These are phyloP conservation scores for Globisporangium ultimum DNA, from an alignment of 352 stramenopile species.

Conservation along the genomic window DNA sequence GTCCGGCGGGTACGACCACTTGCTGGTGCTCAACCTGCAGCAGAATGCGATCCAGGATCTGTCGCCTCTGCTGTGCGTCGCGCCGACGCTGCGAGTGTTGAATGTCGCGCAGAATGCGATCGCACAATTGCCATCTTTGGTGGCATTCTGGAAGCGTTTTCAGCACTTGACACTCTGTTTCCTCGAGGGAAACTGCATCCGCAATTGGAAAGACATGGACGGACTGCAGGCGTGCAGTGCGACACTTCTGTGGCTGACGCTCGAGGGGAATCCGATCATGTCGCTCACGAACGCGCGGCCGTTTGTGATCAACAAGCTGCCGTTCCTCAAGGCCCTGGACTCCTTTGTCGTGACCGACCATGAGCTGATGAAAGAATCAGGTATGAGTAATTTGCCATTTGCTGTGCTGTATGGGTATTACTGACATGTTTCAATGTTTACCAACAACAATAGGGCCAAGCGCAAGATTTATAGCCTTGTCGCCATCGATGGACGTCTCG, in stretches of 20 bases:
- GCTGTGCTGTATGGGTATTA: background rate
- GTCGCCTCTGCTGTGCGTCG: slow-evolving; percentile 33
- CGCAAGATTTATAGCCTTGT: slow-evolving; percentile 5
- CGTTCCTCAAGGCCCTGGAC: slow-evolving; percentile 55
- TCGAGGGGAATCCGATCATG: slow-evolving; percentile 67
- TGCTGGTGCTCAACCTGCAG: slow-evolving; percentile 59
- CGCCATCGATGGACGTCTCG: slow-evolving; percentile 16
- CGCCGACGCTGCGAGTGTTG: slow-evolving; percentile 47
- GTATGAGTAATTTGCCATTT: slow-evolving; percentile 12
- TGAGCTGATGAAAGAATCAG: slow-evolving; percentile 51
- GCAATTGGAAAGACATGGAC: slow-evolving; percentile 45
- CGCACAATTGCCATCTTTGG: slow-evolving; percentile 27
- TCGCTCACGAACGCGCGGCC: slow-evolving; percentile 38
- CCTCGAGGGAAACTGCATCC: slow-evolving; percentile 50
- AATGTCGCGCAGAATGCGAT: slow-evolving; percentile 62
- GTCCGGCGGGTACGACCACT: slow-evolving; percentile 39
- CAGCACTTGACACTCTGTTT: slow-evolving; percentile 47
- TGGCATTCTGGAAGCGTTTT: slow-evolving; percentile 55
- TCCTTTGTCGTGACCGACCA: slow-evolving; percentile 59
- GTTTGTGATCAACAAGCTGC: slow-evolving; percentile 72
- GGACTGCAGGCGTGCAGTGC: slow-evolving; percentile 35
- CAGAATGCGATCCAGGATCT: slow-evolving; percentile 60
- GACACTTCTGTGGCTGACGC: slow-evolving; percentile 50
- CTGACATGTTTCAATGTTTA: background rate
- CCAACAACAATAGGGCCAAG: slow-evolving; percentile 6